Evolutionary conservation across 225 moss, liverwort and hornwort genomes (phyloP).

Genomic region (Physcomitrellopsis africana): DNA sequence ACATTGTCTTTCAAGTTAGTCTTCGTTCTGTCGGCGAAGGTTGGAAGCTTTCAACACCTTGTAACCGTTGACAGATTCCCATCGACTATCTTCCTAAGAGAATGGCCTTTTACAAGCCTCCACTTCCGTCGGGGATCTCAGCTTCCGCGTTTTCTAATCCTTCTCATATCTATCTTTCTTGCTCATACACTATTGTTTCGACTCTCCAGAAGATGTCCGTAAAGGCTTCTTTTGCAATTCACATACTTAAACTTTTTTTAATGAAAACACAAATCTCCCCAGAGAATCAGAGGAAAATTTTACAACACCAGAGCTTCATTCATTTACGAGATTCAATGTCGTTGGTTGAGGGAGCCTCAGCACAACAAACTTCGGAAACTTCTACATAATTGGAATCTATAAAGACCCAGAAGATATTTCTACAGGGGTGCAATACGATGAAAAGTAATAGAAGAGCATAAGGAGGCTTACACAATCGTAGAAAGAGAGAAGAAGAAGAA

Average conservation of each 20-base stretch:
- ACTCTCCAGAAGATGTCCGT: background rate
- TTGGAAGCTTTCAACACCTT: constrained; percentile 16
- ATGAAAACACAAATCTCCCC: background rate
- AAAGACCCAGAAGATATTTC: background rate
- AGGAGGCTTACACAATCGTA: background rate
- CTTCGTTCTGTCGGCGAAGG: background rate
- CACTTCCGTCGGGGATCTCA: constrained; percentile 6
- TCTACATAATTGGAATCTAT: background rate
- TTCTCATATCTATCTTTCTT: constrained; percentile 3
- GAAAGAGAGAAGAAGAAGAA: constrained; percentile 6
- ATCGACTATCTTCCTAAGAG: background rate
- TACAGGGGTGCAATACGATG: background rate
- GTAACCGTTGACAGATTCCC: constrained; percentile 23
- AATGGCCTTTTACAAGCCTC: background rate
- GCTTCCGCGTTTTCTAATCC: background rate
- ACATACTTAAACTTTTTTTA: background rate
- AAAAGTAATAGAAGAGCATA: background rate
- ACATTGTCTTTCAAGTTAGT: background rate
- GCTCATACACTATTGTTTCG: background rate
- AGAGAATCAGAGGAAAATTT: background rate
- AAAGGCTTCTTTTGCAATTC: constrained; percentile 25
- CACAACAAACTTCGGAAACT: background rate
- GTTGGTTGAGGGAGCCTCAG: background rate
- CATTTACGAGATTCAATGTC: background rate
- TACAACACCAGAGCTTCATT: background rate